Conservation (phyloP, 2,329 filamentous ascomycete species). For the Aureobasidium subglaciale region DNA sequence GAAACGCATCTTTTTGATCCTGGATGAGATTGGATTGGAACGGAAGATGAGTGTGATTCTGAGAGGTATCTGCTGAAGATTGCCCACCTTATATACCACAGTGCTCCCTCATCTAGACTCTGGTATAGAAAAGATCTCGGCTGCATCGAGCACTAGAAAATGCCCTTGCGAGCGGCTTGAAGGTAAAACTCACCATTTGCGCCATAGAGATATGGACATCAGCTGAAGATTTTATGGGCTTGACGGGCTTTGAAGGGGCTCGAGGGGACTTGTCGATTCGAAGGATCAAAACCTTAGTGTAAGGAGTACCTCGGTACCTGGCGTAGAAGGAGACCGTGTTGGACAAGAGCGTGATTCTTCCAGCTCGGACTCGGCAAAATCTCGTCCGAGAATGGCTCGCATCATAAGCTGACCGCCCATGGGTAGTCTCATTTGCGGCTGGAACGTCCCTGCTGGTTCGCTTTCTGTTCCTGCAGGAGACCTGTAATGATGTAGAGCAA, state of each 20-base stretch:
- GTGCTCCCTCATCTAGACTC: not conserved
- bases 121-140: not conserved
- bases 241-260: not conserved
- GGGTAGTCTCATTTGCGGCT: too few relatives aligned
- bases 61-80: not conserved
- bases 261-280: too few relatives aligned
- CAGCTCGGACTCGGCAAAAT: too few relatives aligned
- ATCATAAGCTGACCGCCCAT: too few relatives aligned
- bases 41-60: not conserved
- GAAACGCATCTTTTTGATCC: conserved; percentile 15
- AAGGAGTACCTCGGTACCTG: too few relatives aligned
- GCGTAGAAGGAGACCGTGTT: too few relatives aligned
- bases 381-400: too few relatives aligned
- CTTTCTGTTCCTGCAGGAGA: too few relatives aligned
- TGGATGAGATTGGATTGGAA: not conserved
- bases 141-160: not conserved
- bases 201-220: not conserved
- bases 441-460: too few relatives aligned
- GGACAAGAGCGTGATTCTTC: too few relatives aligned
- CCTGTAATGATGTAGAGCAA: too few relatives aligned
- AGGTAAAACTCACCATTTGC: not conserved
- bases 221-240: not conserved
- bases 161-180: not conserved
- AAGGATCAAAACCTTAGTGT: too few relatives aligned
- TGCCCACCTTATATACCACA: not conserved